phyloP scores from a whole-genome alignment of 2,329 filamentous ascomycete species.

The Pestalotiopsis sp. region DNA sequence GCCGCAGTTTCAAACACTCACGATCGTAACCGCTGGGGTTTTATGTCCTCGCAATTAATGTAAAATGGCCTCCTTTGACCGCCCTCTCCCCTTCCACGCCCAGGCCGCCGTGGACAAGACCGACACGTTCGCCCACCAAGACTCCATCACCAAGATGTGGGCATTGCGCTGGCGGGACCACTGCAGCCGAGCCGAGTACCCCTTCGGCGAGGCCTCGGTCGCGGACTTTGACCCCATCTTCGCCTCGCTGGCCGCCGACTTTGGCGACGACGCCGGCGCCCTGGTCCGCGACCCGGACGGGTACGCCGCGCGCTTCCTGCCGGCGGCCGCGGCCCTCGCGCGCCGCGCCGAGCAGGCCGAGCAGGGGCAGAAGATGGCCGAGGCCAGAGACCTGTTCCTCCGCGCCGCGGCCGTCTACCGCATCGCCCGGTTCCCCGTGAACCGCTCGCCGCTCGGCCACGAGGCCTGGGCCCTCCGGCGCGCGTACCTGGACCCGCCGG shows the following conservation, averaged over 20 bases:
- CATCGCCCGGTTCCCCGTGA: constrained; percentile 69
- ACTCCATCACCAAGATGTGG: constrained; percentile 65
- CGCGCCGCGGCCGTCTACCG: constrained; percentile 72
- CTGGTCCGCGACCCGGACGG: constrained; percentile 33
- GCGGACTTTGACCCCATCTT: constrained; percentile 73
- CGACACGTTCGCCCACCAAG: constrained; percentile 47
- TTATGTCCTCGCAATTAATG: no score
- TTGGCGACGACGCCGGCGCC: constrained; percentile 66
- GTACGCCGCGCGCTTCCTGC: constrained; percentile 66
- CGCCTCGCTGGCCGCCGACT: constrained; percentile 56
- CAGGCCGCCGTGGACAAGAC: not conserved
- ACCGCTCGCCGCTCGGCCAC: constrained; percentile 50
- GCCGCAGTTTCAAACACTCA: not conserved
- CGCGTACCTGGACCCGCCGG: constrained; percentile 53
- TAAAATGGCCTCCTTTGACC: not conserved
- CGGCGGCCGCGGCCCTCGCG: constrained; percentile 58
- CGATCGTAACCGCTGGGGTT: not conserved
- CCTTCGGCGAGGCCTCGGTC: constrained; percentile 71
- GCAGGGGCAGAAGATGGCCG: constrained; percentile 44
- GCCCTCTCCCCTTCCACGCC: not conserved
- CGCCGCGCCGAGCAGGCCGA: constrained; percentile 51
- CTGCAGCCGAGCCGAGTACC: constrained; percentile 64
- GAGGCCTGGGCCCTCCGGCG: constrained; percentile 68
- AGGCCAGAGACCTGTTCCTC: constrained; percentile 64
- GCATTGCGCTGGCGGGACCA: constrained; percentile 75